Evolutionary conservation across 495 filamentous ascomycete species (phyloP).

Genomic region (Neurospora africana): DNA sequence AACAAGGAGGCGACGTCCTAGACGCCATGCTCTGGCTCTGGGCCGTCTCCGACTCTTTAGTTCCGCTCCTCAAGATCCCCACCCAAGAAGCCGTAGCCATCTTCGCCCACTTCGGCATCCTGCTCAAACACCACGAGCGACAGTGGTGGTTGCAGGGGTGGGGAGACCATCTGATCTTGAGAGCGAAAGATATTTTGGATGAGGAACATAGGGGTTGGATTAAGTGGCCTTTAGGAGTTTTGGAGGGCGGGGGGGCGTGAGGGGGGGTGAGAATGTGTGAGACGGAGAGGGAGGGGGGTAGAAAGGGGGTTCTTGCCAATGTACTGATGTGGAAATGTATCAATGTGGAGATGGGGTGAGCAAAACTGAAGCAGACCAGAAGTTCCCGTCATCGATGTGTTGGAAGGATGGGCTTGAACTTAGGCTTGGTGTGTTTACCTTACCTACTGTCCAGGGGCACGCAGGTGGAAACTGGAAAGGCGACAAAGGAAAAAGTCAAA

Average conservation of each 20-base stretch:
- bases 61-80: conserved; percentile 20
- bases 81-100: conserved; percentile 26
- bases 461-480: no score
- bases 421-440: no score
- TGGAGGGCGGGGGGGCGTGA: background rate
- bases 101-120: conserved; percentile 24
- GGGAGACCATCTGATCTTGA: conserved; percentile 19
- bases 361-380: no score
- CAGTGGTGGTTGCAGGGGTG: conserved; percentile 30
- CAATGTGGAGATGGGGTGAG: no score
- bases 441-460: no score
- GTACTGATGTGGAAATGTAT: no score
- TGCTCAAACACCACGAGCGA: conserved; percentile 20
- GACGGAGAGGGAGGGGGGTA: background rate
- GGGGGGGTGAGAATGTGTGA: background rate
- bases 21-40: conserved; percentile 31
- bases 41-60: conserved; percentile 22
- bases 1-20: conserved; percentile 16
- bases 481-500: no score
- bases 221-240: conserved; percentile 22
- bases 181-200: conserved; percentile 22
- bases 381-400: no score
- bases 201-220: conserved; percentile 24
- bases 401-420: no score
- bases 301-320: no score